Base-by-base conservation (phyloP, 495 filamentous ascomycete species). In the Hamigera avellanea region DNA sequence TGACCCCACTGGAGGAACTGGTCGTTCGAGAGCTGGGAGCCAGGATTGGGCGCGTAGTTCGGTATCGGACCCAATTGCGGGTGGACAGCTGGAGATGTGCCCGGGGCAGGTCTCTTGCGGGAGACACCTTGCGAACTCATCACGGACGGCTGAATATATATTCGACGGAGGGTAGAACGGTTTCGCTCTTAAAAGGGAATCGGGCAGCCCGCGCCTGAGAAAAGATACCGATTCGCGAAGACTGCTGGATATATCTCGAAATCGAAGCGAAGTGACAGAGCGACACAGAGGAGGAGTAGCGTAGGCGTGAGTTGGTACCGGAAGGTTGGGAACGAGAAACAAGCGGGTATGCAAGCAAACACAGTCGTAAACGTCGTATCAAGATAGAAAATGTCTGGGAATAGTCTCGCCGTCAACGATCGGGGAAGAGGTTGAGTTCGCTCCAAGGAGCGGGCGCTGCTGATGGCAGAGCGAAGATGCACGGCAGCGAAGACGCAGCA, bases 91-190 rank as follows among this genome's bases (percentile, higher is more conserved):
- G 81, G 77, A 1, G 70, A 67, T 26, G 80, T 57, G 46, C 83
- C 84, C 30, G 83, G 78, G 19, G 82, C 81, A 41, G 82, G 69
- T 55, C 84, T 69, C 62, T 89, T 89, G 59, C 81, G 70, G 33
- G 56, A 61, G 17, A 62, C 46, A 33, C 61, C 53, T 53, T 66
- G 64, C 19, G 62, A 61, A 35, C 52, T 56, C 64, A 67, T 68
- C 27, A 40, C 46, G 36, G 39, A 32, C 43, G 37, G 35, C 33
- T 17, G 25, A 30, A 42, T 8, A 30, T 40, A 32, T 16, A 30
- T 35, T 30, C 19, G 42, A 29, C 33, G 30, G 25, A 32, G n/a
- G 21, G 19, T 28, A 30, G 10, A 5, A 12, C 14, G n/a, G n/a
- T 13, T n/a, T 30, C 27, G 27, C 5, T 30, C 21, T 23, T 4